Evolutionary conservation across 768 basidiomycete genomes (phyloP).

Genomic region (Russula compacta): DNA sequence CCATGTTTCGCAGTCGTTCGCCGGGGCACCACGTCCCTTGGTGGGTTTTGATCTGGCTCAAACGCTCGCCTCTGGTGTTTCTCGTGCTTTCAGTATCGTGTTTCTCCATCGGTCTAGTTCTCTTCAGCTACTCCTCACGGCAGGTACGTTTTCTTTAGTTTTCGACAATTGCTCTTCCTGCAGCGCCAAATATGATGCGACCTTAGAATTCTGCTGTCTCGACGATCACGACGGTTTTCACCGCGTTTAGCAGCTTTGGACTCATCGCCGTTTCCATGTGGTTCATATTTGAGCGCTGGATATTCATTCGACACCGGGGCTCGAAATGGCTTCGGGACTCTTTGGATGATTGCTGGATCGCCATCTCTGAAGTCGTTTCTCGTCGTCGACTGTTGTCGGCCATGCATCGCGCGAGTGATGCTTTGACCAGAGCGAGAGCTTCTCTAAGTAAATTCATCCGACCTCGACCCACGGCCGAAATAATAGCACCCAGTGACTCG

Average conservation of each 20-base stretch:
- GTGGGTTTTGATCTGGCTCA: conserved; percentile 86
- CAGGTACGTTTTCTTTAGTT: conserved; percentile 47
- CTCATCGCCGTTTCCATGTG: conserved; percentile 62
- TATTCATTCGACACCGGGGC: conserved; percentile 52
- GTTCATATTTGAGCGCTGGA: conserved; percentile 65
- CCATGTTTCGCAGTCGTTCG: conserved; percentile 44
- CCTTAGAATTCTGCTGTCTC: conserved; percentile 50
- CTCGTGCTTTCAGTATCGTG: conserved; percentile 76
- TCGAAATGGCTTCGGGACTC: conserved; percentile 64
- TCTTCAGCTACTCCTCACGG: conserved; percentile 64
- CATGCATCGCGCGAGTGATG: neutral
- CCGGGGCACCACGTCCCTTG: conserved; percentile 69
- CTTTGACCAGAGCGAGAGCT: neutral
- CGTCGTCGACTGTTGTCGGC: conserved; percentile 5
- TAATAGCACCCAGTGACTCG: conserved; percentile 1
- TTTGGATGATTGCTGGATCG: conserved; percentile 32
- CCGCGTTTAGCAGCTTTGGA: conserved; percentile 63
- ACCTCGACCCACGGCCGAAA: neutral
- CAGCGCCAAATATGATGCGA: neutral
- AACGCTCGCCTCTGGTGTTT: conserved; percentile 73
- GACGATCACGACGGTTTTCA: conserved; percentile 68
- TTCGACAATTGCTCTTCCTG: neutral
- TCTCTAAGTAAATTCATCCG: neutral
- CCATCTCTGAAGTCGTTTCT: conserved; percentile 19
- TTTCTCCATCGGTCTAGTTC: conserved; percentile 73